Evolutionary conservation across 768 basidiomycete genomes (phyloP).

Genomic region (Phlebiopsis flavidoalba): DNA sequence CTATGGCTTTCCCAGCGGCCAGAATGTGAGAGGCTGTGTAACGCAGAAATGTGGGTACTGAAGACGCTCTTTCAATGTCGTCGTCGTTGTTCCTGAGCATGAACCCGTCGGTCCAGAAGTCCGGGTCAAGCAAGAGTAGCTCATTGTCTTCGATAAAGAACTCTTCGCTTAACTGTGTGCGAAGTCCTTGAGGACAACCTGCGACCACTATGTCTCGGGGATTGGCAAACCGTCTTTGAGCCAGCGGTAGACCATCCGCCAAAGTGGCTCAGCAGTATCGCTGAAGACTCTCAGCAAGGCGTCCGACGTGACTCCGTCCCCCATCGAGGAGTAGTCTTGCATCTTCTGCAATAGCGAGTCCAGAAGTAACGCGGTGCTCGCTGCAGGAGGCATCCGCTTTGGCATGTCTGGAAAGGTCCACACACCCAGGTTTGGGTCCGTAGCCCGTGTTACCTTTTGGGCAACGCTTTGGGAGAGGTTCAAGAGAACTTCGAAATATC

Average conservation of each 20-base stretch:
- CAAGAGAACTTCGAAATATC: conserved; percentile 52
- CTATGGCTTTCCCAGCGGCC: conserved; percentile 70
- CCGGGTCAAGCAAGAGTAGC: conserved; percentile 50
- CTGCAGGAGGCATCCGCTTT: conserved; percentile 41
- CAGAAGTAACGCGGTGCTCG: conserved; percentile 52
- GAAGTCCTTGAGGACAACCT: not conserved
- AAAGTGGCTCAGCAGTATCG: conserved; percentile 61
- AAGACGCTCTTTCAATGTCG: conserved; percentile 19
- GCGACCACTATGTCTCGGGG: conserved; percentile 14
- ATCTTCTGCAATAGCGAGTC: conserved; percentile 55
- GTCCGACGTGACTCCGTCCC: conserved; percentile 48
- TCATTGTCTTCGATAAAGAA: conserved; percentile 79
- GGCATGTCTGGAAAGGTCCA: conserved; percentile 39
- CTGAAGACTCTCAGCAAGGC: conserved; percentile 60
- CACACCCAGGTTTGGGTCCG: conserved; percentile 25
- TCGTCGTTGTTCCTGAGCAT: conserved; percentile 40
- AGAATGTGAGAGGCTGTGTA: conserved; percentile 56
- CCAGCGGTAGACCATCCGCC: conserved; percentile 72
- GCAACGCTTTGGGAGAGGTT: conserved; percentile 38
- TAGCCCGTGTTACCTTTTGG: conserved; percentile 19
- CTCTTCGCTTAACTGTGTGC: conserved; percentile 50
- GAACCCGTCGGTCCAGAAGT: conserved; percentile 79
- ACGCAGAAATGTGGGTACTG: conserved; percentile 54
- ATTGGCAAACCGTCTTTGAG: conserved; percentile 66
- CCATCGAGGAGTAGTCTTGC: conserved; percentile 55